Conservation (phyloP, 345 rosid genomes). For the Arabis alpina region DNA sequence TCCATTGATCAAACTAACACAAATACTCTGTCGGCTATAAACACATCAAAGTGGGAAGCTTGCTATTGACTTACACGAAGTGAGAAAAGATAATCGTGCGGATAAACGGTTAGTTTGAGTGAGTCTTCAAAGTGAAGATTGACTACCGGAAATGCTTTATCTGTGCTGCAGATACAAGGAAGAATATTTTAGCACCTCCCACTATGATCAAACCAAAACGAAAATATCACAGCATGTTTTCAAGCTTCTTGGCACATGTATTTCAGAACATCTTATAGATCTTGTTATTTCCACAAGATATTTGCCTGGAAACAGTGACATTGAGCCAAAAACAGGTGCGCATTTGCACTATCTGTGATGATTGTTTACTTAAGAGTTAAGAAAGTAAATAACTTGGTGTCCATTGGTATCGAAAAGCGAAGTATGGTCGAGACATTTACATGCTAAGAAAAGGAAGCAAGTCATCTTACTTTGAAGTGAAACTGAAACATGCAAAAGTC, state of each 20-base stretch:
- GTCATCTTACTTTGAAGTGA: slow-evolving; percentile 59
- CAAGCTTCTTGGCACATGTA: slow-evolving; percentile 1
- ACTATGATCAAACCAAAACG: background rate
- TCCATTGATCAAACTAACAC: background rate
- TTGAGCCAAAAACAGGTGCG: too few species aligned
- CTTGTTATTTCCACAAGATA: background rate
- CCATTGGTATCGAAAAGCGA: background rate
- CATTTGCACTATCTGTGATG: background rate
- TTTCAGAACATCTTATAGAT: background rate
- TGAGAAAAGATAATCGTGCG: slow-evolving; percentile 77
- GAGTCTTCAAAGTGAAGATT: slow-evolving; percentile 68
- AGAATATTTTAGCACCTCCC: slow-evolving; percentile 13
- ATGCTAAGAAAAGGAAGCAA: slow-evolving; percentile 14
- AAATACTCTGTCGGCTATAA: background rate
- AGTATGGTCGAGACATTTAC: background rate
- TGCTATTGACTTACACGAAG: slow-evolving; percentile 56
- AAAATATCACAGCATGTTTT: background rate
- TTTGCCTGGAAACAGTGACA: too few species aligned
- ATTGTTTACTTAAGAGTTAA: background rate
- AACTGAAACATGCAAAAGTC: slow-evolving; percentile 71
- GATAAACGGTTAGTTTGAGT: slow-evolving; percentile 60
- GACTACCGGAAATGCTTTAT: slow-evolving; percentile 71
- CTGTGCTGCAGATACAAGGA: slow-evolving; percentile 62
- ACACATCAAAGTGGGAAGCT: slow-evolving; percentile 14
- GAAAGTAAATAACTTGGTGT: background rate